These are phyloP conservation scores for Vicia sativa DNA, from an alignment of 306 rosid genomes.

Conservation along the genomic window DNA sequence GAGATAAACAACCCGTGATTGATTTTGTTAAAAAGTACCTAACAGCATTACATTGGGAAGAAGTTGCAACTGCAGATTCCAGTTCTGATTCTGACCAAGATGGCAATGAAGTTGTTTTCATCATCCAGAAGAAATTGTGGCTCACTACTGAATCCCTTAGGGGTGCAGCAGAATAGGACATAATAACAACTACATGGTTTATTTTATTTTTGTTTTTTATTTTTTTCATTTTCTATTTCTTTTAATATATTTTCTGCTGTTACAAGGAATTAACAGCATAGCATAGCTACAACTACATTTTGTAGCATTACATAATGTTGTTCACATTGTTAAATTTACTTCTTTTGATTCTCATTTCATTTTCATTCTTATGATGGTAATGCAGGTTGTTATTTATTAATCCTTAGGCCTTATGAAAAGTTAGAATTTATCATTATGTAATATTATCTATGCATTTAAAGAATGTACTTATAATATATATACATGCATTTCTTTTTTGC, in stretches of 20 bases:
- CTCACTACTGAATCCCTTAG: slow-evolving; percentile 67
- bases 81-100: slow-evolving; percentile 66
- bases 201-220: background rate
- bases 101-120: slow-evolving; percentile 56
- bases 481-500: slow-evolving; percentile 2
- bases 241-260: slow-evolving; percentile 41
- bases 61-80: slow-evolving; percentile 55
- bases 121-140: slow-evolving; percentile 87
- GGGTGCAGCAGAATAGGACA: slow-evolving; percentile 66
- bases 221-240: background rate
- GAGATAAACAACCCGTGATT: slow-evolving; percentile 67
- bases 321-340: slow-evolving; percentile 18
- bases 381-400: slow-evolving; percentile 50
- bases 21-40: slow-evolving; percentile 75
- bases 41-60: slow-evolving; percentile 86
- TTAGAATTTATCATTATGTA: slow-evolving; percentile 24
- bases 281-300: slow-evolving; percentile 44
- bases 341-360: slow-evolving; percentile 6
- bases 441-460: slow-evolving; percentile 10
- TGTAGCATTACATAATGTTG: slow-evolving; percentile 53
- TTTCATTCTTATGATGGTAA: slow-evolving; percentile 40
- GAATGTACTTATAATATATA: slow-evolving; percentile 19
- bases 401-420: slow-evolving; percentile 40
- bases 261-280: slow-evolving; percentile 51
- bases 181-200: slow-evolving; percentile 28